Conservation (phyloP, 176 grass and related monocot species). For the Dactylis glomerata region DNA sequence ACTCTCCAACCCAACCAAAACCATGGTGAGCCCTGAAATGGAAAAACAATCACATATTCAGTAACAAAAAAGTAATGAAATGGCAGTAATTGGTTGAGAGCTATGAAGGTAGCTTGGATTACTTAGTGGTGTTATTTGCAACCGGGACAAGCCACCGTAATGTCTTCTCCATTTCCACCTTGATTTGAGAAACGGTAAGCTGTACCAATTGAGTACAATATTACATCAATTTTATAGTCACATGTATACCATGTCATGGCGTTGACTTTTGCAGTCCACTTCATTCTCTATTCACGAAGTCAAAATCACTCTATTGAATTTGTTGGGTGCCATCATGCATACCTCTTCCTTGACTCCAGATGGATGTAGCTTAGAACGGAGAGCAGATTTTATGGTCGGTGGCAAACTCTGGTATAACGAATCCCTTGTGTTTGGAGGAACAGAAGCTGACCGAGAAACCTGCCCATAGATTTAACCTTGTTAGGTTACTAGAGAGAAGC, state of each 20-base stretch:
- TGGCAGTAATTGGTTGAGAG: conserved; percentile 24
- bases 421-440: conserved; percentile 93
- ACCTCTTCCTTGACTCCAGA: conserved; percentile 91
- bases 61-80: conserved; percentile 21
- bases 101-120: conserved; percentile 36
- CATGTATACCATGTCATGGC: conserved; percentile 6
- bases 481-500: conserved; percentile 32
- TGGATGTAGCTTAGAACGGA: conserved; percentile 65
- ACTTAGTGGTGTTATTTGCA: conserved; percentile 96
- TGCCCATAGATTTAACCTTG: conserved; percentile 29
- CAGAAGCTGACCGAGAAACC: conserved; percentile 83
- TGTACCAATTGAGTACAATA: conserved; percentile 37
- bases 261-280: conserved; percentile 22
- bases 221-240: conserved; percentile 15
- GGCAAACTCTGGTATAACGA: conserved; percentile 89
- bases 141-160: conserved; percentile 80
- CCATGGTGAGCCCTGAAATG: conserved; percentile 76
- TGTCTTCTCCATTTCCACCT: conserved; percentile 93
- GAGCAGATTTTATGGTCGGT: conserved; percentile 71
- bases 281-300: not conserved
- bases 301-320: not conserved
- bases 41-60: conserved; percentile 27
- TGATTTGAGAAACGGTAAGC: conserved; percentile 80
- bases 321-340: conserved; percentile 21
- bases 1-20: conserved; percentile 91